Evolutionary conservation across 2,329 filamentous ascomycete genomes (phyloP), one percentile per base, ranked within the genome.

Genomic region (Aspergillus glaucus): DNA sequence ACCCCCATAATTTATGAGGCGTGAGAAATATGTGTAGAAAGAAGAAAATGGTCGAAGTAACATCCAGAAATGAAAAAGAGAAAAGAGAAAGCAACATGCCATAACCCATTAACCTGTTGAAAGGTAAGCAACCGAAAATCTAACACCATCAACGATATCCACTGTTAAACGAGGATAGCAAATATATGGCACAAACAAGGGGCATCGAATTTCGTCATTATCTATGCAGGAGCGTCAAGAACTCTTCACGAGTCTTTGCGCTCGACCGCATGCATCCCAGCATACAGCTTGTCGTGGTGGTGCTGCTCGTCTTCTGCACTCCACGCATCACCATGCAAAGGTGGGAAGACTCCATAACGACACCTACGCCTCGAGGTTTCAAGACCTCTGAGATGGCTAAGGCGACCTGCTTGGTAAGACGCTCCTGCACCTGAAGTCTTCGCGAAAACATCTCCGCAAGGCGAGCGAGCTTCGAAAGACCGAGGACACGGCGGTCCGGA

Each of bases 261-360:
- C 88, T 89, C 52, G 85, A 85, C 64, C 95, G 85, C 78, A 98
- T 95, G 62, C 90, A 91, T 36, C 93, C 93, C n/a, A 97, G 80
- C 72, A 98, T 94, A 67, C 92, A 97, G 74, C 90, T 96, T 15
- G 93, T 98, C 34, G 94, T 93, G 6, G 93, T 97, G 15, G 81
- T 86, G 45, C 87, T 85, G 37, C 79, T 81, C 0, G 89, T 90
- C 77, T 98, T 96, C 67, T 96, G 82, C 8, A 98, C 92, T n/a
- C 93, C 93, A 43, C 93, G 83, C 91, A 96, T 97, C 14, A 95
- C 90, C 92, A 97, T 98, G 76, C 93, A 98, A 43, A 97, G 76
- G 72, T 98, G 93, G 63, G 84, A 91, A 12, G 88, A 94, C 65
- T 98, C 93, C 86, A 98, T 95, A 51, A 98, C 92, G 2, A 98